These are phyloP conservation scores for Colletotrichum melonis DNA, from an alignment of 2,329 filamentous ascomycete species.

Conservation along the genomic window DNA sequence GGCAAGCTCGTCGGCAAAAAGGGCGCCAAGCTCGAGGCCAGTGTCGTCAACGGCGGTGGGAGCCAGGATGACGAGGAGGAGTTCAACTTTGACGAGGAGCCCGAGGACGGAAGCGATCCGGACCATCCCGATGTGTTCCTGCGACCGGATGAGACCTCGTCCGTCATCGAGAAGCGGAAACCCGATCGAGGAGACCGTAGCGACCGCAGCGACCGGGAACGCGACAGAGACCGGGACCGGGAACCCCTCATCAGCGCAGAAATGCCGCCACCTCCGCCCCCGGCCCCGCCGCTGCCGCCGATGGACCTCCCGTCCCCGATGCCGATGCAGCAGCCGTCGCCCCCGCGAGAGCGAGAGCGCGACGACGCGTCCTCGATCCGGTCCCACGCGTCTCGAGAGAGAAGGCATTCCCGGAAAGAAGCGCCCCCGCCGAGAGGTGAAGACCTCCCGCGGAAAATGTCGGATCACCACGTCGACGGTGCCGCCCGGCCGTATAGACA, in stretches of 20 bases:
- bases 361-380: conserved; percentile 31
- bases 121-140: conserved; percentile 15
- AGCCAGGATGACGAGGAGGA: conserved; percentile 9
- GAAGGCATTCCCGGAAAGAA: conserved; percentile 26
- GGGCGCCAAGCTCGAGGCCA: conserved; percentile 27
- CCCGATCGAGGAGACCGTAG: neutral
- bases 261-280: conserved; percentile 27
- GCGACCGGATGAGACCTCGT: conserved; percentile 9
- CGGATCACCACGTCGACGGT: conserved; percentile 30
- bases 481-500: conserved; percentile 26
- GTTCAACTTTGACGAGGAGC: conserved; percentile 8
- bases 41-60: conserved; percentile 22
- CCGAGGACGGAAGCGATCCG: conserved; percentile 27
- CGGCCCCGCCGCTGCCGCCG: conserved; percentile 25
- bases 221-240: neutral
- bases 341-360: neutral
- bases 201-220: neutral
- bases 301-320: conserved; percentile 16
- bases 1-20: conserved; percentile 30
- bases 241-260: conserved; percentile 22
- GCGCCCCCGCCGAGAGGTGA: conserved; percentile 20
- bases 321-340: conserved; percentile 12
- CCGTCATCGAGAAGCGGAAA: conserved; percentile 9
- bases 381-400: conserved; percentile 27
- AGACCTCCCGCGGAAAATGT: conserved; percentile 15